Evolutionary conservation across 345 rosid genomes (phyloP).

Genomic region (Boechera divaricarpa): DNA sequence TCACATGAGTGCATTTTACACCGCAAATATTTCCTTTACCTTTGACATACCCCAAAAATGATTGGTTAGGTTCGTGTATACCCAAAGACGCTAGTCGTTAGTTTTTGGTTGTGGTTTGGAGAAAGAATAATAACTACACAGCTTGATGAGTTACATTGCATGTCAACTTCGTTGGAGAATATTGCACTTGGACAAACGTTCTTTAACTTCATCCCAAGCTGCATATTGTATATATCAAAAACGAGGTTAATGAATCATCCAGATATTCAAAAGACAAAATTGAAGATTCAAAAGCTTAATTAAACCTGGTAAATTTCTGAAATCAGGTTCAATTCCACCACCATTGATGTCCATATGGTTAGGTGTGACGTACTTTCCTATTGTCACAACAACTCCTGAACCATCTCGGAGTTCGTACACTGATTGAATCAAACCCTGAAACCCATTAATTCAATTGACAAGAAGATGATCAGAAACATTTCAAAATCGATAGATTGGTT

Average conservation of each 20-base stretch:
- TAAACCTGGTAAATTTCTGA: conserved; percentile 69
- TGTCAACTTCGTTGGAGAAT: conserved; percentile 57
- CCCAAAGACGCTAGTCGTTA: not conserved
- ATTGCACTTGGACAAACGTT: conserved; percentile 65
- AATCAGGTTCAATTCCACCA: conserved; percentile 89
- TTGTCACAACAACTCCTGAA: conserved; percentile 85
- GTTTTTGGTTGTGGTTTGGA: conserved; percentile 1
- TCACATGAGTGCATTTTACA: no score
- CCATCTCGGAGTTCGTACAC: conserved; percentile 92
- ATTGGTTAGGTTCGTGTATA: not conserved
- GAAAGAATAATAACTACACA: conserved; percentile 1
- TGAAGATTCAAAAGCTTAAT: conserved; percentile 13
- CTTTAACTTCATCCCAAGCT: conserved; percentile 79
- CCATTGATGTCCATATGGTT: conserved; percentile 91
- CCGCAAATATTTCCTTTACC: not conserved
- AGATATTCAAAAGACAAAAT: conserved; percentile 8
- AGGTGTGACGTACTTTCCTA: conserved; percentile 91
- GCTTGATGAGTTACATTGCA: not conserved
- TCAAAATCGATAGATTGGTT: conserved; percentile 11
- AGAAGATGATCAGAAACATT: conserved; percentile 10
- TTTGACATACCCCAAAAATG: not conserved
- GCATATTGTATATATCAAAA: conserved; percentile 32
- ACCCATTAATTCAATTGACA: conserved; percentile 14
- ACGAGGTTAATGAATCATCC: not conserved
- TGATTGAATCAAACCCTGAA: conserved; percentile 87